Conservation (phyloP, 805 yeast genomes). For the Lachancea mirantina region DNA sequence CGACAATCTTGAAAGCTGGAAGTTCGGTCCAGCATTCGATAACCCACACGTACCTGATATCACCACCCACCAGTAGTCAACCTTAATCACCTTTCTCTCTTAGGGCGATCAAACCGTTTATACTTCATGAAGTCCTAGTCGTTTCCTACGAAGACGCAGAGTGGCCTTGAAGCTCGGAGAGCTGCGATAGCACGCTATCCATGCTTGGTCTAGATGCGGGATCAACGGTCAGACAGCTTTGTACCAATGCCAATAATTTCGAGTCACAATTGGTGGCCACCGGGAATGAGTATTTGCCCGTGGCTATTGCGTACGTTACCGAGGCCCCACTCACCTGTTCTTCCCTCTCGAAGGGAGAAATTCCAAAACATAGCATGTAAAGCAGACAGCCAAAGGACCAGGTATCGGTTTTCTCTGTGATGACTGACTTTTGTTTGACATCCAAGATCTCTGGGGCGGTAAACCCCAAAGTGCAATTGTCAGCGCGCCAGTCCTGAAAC, state of each 20-base stretch:
- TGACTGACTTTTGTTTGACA: conserved; percentile 54
- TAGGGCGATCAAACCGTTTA: too few relatives aligned
- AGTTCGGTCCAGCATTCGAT: conserved; percentile 8
- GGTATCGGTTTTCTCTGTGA: conserved; percentile 63
- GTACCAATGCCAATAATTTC: conserved; percentile 49
- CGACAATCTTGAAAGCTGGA: conserved; percentile 35
- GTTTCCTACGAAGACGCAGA: conserved; percentile 3
- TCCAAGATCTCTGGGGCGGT: conserved; percentile 88
- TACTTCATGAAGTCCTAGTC: neutral
- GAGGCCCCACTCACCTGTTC: conserved; percentile 79
- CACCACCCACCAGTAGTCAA: too few relatives aligned
- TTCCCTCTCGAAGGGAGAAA: conserved; percentile 82
- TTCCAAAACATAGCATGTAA: conserved; percentile 68
- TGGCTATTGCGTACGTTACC: conserved; percentile 63
- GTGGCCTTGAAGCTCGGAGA: conserved; percentile 33
- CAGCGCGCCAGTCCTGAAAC: conserved; percentile 64
- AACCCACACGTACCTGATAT: too few relatives aligned
- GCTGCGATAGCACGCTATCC: conserved; percentile 48
- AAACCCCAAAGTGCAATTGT: conserved; percentile 79
- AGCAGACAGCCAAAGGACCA: conserved; percentile 90
- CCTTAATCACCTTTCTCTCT: neutral
- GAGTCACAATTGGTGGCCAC: conserved; percentile 38
- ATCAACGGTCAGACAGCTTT: conserved; percentile 54
- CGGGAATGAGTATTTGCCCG: conserved; percentile 48
- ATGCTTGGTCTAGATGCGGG: conserved; percentile 56